Percentiles rank a stretch among this genome's conserved stretches.
These are phyloP conservation scores for Solanum hybrid DNA, from an alignment of 305 asterid species.

Conservation along the genomic window DNA sequence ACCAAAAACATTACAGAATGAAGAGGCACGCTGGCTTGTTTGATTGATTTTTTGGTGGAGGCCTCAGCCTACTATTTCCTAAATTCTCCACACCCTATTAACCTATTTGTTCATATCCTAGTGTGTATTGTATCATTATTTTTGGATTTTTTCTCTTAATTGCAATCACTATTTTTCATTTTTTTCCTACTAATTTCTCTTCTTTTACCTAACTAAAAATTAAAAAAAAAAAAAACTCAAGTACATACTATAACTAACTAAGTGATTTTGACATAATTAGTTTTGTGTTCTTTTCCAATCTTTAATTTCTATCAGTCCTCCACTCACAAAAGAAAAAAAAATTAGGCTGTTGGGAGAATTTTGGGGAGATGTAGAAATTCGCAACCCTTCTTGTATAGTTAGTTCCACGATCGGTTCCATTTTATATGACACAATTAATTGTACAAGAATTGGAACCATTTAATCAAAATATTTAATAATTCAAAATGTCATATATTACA, in stretches of 20 bases:
- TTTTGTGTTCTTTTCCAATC: neutral
- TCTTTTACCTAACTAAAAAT: neutral
- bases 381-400: neutral
- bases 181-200: neutral
- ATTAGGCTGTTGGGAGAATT: neutral
- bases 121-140: neutral
- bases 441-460: neutral
- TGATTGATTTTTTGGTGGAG: conserved; percentile 14
- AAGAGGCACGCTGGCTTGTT: neutral
- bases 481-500: neutral
- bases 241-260: neutral
- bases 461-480: neutral
- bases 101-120: conserved; percentile 8
- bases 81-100: conserved; percentile 34
- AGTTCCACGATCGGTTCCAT: neutral
- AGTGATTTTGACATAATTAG: neutral
- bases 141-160: neutral
- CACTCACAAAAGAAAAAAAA: neutral
- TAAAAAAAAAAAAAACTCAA: neutral
- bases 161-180: neutral
- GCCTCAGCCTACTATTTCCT: conserved; percentile 29
- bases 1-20: neutral
- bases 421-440: too few species aligned
- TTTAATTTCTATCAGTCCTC: neutral
- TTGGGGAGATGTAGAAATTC: neutral